These are phyloP conservation scores for Myxozyma neglecta DNA, from an alignment of 805 yeast species.

Conservation along the genomic window DNA sequence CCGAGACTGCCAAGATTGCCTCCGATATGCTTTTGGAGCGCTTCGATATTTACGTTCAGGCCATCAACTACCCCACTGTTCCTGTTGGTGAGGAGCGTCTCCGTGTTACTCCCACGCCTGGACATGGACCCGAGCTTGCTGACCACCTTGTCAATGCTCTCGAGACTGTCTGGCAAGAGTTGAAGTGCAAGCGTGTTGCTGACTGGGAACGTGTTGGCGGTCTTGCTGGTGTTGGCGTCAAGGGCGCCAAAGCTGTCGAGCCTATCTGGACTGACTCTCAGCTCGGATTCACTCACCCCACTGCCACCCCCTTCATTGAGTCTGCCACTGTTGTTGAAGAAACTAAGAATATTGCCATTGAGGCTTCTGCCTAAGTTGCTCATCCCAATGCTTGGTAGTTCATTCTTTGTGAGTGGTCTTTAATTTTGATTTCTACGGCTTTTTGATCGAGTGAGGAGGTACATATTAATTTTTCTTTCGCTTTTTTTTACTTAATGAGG, in stretches of 20 bases:
- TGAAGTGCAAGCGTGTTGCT: slow-evolving; percentile 68
- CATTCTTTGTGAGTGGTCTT: not conserved
- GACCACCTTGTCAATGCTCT: slow-evolving; percentile 76
- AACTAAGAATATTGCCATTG: slow-evolving; percentile 17
- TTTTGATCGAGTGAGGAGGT: not conserved
- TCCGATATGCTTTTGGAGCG: slow-evolving; percentile 83
- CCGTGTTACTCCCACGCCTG: slow-evolving; percentile 98
- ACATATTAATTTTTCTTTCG: not conserved
- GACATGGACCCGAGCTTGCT: slow-evolving; percentile 75
- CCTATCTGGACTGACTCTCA: slow-evolving; percentile 90
- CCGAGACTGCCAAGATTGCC: slow-evolving; percentile 86
- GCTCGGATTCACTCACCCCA: slow-evolving; percentile 42
- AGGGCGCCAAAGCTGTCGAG: slow-evolving; percentile 47
- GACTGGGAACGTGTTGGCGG: slow-evolving; percentile 86
- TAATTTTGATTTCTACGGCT: not conserved
- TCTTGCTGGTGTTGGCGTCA: slow-evolving; percentile 83
- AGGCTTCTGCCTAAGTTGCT: slow-evolving; percentile 21
- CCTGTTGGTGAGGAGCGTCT: slow-evolving; percentile 93
- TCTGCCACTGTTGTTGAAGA: slow-evolving; percentile 1
- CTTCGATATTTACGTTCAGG: slow-evolving; percentile 91
- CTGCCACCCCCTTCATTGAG: slow-evolving; percentile 1
- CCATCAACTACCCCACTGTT: slow-evolving; percentile 97
- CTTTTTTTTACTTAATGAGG: not conserved
- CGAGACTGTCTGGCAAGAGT: slow-evolving; percentile 73
- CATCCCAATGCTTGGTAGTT: not conserved